Percentiles rank a stretch among this genome's conserved stretches.
phyloP scores from a whole-genome alignment of 805 yeast species.

The Candida suzukii region DNA sequence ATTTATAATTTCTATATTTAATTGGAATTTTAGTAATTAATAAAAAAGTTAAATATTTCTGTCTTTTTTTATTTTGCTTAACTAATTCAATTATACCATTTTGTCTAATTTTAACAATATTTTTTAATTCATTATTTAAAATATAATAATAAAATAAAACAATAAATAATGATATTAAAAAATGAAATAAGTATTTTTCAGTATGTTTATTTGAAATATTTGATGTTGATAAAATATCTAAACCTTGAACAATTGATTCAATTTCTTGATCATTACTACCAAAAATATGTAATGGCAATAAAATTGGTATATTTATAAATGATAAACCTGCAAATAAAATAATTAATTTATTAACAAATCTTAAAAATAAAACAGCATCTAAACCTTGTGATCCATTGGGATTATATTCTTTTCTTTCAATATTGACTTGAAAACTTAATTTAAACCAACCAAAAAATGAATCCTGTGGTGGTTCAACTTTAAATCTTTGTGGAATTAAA shows the following conservation, averaged over 20 bases:
- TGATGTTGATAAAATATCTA: constrained; percentile 68
- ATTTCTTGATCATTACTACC: constrained; percentile 23
- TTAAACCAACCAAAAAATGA: constrained; percentile 53
- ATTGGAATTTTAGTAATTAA: constrained; percentile 39
- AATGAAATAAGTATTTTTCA: constrained; percentile 50
- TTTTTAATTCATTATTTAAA: constrained; percentile 48
- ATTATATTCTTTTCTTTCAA: constrained; percentile 34
- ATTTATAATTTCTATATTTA: constrained; percentile 18
- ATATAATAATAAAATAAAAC: constrained; percentile 51
- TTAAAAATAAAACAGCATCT: constrained; percentile 67
- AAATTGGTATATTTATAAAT: constrained; percentile 44
- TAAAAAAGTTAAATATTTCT: constrained; percentile 25
- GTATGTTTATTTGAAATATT: constrained; percentile 52
- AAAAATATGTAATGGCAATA: constrained; percentile 56
- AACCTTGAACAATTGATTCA: constrained; percentile 28
- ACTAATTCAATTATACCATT: constrained; percentile 19
- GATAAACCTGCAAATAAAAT: constrained; percentile 48
- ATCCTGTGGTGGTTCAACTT: constrained; percentile 30
- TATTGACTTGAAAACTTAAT: constrained; percentile 27
- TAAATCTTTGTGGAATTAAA: constrained; percentile 32
- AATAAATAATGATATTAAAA: constrained; percentile 48
- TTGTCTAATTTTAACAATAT: constrained; percentile 43
- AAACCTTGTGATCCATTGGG: constrained; percentile 40
- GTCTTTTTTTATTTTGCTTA: not conserved
- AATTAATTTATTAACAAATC: constrained; percentile 49